phyloP scores from a whole-genome alignment of 176 grass and related monocot species.

The Rhynchospora breviuscula region DNA sequence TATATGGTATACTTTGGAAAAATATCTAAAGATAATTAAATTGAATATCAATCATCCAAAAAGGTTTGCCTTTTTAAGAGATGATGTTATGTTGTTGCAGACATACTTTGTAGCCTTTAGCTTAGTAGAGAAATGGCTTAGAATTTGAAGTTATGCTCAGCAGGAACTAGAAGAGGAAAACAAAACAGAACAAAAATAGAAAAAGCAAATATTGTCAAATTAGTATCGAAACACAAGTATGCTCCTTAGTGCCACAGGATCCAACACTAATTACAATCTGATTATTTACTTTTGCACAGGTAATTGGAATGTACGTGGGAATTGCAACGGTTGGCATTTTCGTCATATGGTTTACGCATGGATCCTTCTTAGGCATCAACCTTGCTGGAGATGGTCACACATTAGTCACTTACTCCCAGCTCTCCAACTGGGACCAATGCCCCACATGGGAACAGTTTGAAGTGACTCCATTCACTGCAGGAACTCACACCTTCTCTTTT shows the following conservation, averaged over 20 bases:
- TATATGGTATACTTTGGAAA: constrained; percentile 55
- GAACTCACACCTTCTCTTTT: constrained; percentile 58
- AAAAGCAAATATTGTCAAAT: not conserved
- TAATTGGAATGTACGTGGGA: constrained; percentile 46
- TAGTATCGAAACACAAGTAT: not conserved
- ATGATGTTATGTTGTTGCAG: not conserved
- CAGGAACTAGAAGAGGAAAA: not conserved
- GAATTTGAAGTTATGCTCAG: not conserved
- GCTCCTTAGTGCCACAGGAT: not conserved
- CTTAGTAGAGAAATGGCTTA: not conserved
- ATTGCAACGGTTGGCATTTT: constrained; percentile 85
- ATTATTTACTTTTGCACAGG: constrained; percentile 17
- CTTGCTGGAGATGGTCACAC: constrained; percentile 80
- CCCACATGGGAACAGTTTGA: constrained; percentile 70
- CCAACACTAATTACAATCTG: not conserved
- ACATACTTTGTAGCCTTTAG: not conserved
- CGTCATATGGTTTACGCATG: constrained; percentile 92
- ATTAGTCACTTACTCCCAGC: constrained; percentile 84
- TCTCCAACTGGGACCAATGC: constrained; percentile 92
- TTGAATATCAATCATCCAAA: not conserved
- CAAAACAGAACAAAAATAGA: not conserved
- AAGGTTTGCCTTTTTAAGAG: not conserved
- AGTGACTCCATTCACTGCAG: constrained; percentile 67
- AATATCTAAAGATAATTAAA: not conserved
- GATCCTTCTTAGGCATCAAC: constrained; percentile 94